Evolutionary conservation across 1,284 basidiomycete genomes (phyloP).

Genomic region (Pascua sp.): DNA sequence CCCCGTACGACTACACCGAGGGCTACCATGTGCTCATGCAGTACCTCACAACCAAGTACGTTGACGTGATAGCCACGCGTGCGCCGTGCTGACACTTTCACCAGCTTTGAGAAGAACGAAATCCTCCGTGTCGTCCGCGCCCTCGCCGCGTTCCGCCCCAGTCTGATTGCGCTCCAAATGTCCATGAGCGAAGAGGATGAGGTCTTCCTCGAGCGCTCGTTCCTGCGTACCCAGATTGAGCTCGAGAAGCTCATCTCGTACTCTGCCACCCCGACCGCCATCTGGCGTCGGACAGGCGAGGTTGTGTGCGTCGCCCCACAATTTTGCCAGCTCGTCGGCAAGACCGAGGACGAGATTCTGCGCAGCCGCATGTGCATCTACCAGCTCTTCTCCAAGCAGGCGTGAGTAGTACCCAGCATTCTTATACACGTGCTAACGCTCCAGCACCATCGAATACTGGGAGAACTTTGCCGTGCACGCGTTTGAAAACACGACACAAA

Average conservation of each 20-base stretch:
- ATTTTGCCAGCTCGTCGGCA: conserved; percentile 90
- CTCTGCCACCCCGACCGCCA: conserved; percentile 98
- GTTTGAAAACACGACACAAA: conserved; percentile 91
- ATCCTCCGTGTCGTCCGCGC: conserved; percentile 90
- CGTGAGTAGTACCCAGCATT: conserved; percentile 38
- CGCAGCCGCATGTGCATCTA: conserved; percentile 78
- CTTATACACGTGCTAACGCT: conserved; percentile 1
- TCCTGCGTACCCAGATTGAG: conserved; percentile 89
- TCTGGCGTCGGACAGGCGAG: conserved; percentile 96
- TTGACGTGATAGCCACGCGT: conserved; percentile 23
- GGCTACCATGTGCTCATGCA: conserved; percentile 94
- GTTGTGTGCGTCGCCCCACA: conserved; percentile 94
- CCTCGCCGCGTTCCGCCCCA: conserved; percentile 89
- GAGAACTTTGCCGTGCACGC: conserved; percentile 92
- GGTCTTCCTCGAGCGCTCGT: conserved; percentile 90
- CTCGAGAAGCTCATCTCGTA: conserved; percentile 95
- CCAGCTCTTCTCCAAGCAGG: conserved; percentile 85
- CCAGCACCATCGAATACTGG: conserved; percentile 78
- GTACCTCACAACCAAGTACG: conserved; percentile 73
- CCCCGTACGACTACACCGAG: conserved; percentile 70
- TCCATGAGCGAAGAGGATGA: conserved; percentile 88
- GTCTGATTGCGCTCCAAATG: conserved; percentile 93
- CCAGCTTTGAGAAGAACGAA: conserved; percentile 91
- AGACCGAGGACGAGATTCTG: conserved; percentile 77
- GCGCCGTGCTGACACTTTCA: conserved; percentile 8